Evolutionary conservation across 805 yeast species (phyloP), one percentile per base, ranked within the genome.

Genomic region (Zygosaccharomyces gambellarensis): DNA sequence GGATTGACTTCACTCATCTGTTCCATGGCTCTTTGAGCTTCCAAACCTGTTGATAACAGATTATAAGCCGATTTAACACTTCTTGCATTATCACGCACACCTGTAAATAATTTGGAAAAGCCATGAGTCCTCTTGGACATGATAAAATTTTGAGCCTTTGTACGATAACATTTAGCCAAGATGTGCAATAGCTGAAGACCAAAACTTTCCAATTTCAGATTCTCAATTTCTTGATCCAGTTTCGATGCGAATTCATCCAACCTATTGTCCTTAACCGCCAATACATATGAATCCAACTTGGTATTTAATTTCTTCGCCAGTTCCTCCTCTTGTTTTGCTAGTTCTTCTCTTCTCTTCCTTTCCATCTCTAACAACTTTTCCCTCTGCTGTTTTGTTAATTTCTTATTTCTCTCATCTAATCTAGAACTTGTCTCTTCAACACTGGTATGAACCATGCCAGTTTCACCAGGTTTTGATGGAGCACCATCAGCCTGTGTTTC

Each of bases 151-250:
- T 79, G 74, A 2, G 95, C 95, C 62, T 89, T 89, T 31, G 78
- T 74, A 48, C 76, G 76, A 68, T 94, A 94, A 4, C 87, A 79
- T 52, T 77, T 78, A 17, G 98, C 97, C 53, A 94, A 85, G 17
- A 92, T 72, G 56, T 85, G 90, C 55, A 92, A 72, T 45, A 94
- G 74, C 69, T 92, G 96, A 45, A 92, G 70, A 11, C 99, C 99
- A 71, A 94, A 94, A 47, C 96, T 87, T 74, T 94, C 99, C 77
- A 89, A 80, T 67, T 94, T 94, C 63, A 94, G 73, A 53, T 86
- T 86, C 57, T 86, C 90, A 39, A 86, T 79, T 62, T 87, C 94
- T 47, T 72, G 71, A 36, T 71, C 68, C 27, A 87, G 71, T 56
- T 81, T 80, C 10, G 60, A 59, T n/a, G 65, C 69, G 61, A 79